Conservation (phyloP, 139 green algal species). For the Chlorella sp. region DNA sequence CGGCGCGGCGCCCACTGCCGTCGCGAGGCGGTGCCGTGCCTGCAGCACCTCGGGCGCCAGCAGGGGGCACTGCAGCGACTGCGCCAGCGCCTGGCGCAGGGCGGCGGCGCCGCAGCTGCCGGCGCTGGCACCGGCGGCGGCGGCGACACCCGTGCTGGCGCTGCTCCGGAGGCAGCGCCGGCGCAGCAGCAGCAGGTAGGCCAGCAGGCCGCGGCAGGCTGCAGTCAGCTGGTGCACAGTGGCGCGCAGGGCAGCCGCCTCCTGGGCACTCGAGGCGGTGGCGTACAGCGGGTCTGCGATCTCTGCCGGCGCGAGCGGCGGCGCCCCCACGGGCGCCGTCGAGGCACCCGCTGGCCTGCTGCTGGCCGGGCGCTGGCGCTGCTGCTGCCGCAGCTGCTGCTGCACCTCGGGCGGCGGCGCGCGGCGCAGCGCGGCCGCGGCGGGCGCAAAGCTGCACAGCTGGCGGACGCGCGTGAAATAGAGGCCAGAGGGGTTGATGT, state of each 20-base stretch:
- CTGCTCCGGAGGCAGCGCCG: conserved; percentile 9
- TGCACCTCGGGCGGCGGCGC: no score
- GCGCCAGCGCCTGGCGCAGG: conserved; percentile 34
- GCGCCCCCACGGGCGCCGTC: neutral
- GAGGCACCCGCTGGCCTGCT: no score
- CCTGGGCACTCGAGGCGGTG: neutral
- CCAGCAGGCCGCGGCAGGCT: conserved; percentile 32
- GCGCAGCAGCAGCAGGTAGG: conserved; percentile 38
- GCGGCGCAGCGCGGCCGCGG: no score
- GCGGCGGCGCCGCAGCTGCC: conserved; percentile 4
- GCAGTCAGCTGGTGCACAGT: conserved; percentile 17
- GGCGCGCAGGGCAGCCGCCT: conserved; percentile 16
- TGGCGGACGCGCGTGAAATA: conserved; percentile 39
- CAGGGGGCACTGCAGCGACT: conserved; percentile 46
- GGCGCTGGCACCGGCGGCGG: neutral
- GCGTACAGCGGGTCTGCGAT: conserved; percentile 52
- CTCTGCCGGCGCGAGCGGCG: conserved; percentile 16
- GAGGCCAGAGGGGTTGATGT: conserved; percentile 51
- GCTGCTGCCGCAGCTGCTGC: no score
- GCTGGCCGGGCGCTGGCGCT: no score
- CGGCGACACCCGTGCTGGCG: neutral
- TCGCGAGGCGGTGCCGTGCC: no score
- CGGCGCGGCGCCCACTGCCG: no score
- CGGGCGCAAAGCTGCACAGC: conserved; percentile 30
- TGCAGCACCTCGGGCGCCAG: no score